phyloP scores from a whole-genome alignment of 345 rosid genomes.

The Populus nigra region DNA sequence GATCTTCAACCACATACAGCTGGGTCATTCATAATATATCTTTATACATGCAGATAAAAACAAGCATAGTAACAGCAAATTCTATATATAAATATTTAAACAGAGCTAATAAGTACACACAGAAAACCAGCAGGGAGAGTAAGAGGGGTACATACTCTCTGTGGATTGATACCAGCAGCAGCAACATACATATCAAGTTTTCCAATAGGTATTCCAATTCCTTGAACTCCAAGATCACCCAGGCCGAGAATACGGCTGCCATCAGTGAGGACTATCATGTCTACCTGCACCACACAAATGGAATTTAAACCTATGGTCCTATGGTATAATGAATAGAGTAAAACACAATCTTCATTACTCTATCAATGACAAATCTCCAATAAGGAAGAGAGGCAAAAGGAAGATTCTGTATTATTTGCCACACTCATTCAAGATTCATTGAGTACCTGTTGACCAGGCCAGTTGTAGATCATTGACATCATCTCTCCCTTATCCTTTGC shows the following conservation, averaged over 20 bases:
- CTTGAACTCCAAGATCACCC: slow-evolving; percentile 99
- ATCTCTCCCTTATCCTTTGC: slow-evolving; percentile 99
- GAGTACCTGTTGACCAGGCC: slow-evolving; percentile 77
- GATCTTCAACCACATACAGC: not conserved
- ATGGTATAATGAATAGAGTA: slow-evolving; percentile 1
- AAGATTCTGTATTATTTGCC: not conserved
- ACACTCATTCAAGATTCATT: slow-evolving; percentile 6
- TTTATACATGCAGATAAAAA: slow-evolving; percentile 2
- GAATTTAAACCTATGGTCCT: not conserved
- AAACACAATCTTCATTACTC: not conserved
- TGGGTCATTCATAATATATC: not conserved
- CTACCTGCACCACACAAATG: slow-evolving; percentile 55
- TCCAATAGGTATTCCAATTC: slow-evolving; percentile 94
- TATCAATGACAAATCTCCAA: not conserved
- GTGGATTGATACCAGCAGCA: slow-evolving; percentile 98
- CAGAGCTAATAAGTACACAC: not conserved
- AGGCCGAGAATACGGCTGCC: slow-evolving; percentile 98
- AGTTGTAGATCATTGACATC: slow-evolving; percentile 99
- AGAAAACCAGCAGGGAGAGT: not conserved
- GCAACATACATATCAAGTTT: slow-evolving; percentile 98
- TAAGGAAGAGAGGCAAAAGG: not conserved
- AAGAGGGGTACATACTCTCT: slow-evolving; percentile 52
- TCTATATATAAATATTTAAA: not conserved
- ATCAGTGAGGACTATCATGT: slow-evolving; percentile 95
- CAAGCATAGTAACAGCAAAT: slow-evolving; percentile 1